Evolutionary conservation across 352 stramenopile species (phyloP), one percentile per base, ranked within the genome.

Genomic region (Blastocystis sp.): DNA sequence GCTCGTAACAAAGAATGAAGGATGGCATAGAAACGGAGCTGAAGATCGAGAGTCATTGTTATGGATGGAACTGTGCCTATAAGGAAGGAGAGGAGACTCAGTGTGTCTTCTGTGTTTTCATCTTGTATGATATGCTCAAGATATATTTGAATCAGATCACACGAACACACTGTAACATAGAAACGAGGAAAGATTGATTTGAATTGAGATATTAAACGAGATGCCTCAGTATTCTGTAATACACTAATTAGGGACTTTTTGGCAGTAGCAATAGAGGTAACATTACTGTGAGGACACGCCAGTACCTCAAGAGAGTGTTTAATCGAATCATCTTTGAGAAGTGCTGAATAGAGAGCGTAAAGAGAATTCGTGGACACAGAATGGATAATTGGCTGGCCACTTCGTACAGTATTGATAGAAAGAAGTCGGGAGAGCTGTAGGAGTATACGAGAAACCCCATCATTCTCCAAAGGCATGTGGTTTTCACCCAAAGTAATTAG

Each of bases 181-280:
- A 77, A 77, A 6, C 64, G 64, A n/a, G 64, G 33, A 30, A 77
- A 77, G 4, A 77, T 2, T 6, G 64, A 51, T 51, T 77, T 77
- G 64, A 77, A 77, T 48, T 77, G 64, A 5, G 30, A 7, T 19
- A 7, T 13, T 6, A 73, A 40, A 24, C 44, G 35, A 6, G 22
- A 7, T 30, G 27, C 24, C 11, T 73, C 62, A 7, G 62, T 19
- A 3, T 42, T 13, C 24, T 73, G 19, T 2, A 42, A 6, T 22
- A 37, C 27, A 73, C 6, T 17, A 35, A 17, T 5, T 11, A 64
- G n/a, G 5, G n/a, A 11, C 11, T 64, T 64, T 15, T 64, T 64
- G 5, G 57, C 57, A 27, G 57, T 11, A 6, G 57, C n/a, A 7
- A 64, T 35, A 11, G 57, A 64, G 11, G 57, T 35, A 7, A 64